Conservation (phyloP, 2,329 filamentous ascomycete genomes). For the Hypomyces perniciosus region DNA sequence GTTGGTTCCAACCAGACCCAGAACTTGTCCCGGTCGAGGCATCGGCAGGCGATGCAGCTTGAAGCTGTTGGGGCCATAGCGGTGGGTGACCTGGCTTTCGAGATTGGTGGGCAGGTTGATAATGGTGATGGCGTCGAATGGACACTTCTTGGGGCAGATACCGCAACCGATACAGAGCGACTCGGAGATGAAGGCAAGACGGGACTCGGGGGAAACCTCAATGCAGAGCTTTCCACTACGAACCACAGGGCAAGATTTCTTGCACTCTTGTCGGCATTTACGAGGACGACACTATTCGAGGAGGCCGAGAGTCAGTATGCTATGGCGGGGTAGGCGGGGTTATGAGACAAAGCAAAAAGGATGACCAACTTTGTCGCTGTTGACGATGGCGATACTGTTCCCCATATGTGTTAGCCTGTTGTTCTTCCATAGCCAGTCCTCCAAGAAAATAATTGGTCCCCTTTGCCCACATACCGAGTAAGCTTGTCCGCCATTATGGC, state of each 20-base stretch:
- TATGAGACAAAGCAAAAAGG: constrained; percentile 6
- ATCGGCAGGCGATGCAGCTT: constrained; percentile 96
- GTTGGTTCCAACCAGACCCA: constrained; percentile 97
- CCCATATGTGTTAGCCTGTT: constrained; percentile 20
- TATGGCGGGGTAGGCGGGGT: constrained; percentile 21
- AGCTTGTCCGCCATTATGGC: constrained; percentile 83
- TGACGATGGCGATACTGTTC: constrained; percentile 93
- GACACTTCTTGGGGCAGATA: constrained; percentile 99
- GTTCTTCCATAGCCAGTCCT: background rate
- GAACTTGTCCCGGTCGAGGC: constrained; percentile 88
- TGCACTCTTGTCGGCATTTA: constrained; percentile 99
- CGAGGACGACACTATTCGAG: constrained; percentile 30
- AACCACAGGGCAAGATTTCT: constrained; percentile 96
- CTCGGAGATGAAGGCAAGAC: constrained; percentile 97
- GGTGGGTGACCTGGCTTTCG: constrained; percentile 95
- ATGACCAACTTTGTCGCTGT: constrained; percentile 79
- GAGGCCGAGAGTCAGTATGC: constrained; percentile 24
- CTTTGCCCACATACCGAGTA: constrained; percentile 65
- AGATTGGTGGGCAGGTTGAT: constrained; percentile 99
- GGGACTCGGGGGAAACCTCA: constrained; percentile 81
- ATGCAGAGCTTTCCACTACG: constrained; percentile 97
- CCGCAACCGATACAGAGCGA: constrained; percentile 94
- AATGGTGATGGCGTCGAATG: constrained; percentile 97
- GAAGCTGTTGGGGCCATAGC: constrained; percentile 99
- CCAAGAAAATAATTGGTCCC: background rate